Evolutionary conservation across 306 rosid genomes (phyloP).

Genomic region (Elaeagnus macrophylla): DNA sequence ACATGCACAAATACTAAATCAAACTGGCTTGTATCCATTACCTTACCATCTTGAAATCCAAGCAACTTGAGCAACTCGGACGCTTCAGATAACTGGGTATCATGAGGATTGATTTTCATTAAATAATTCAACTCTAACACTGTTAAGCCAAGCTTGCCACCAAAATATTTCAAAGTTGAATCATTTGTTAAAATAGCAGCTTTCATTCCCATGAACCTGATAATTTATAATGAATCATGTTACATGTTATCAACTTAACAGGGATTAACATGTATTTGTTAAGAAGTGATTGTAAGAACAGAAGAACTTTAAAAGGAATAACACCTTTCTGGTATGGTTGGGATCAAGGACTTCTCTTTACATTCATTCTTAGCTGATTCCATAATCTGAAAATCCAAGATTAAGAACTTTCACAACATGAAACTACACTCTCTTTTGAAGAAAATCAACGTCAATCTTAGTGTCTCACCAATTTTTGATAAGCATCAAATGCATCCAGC

Average conservation of each 20-base stretch:
- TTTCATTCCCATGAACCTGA: constrained; percentile 96
- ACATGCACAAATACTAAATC: constrained; percentile 73
- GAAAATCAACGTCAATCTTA: background rate
- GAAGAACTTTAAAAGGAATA: constrained; percentile 4
- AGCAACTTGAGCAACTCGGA: constrained; percentile 57
- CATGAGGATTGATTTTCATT: constrained; percentile 3
- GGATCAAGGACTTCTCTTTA: constrained; percentile 22
- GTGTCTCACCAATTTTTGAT: constrained; percentile 30
- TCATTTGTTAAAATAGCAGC: constrained; percentile 59
- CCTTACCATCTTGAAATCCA: constrained; percentile 69
- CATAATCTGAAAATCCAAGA: constrained; percentile 36
- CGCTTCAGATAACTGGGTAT: constrained; percentile 25
- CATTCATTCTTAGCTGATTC: constrained; percentile 17
- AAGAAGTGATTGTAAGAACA: constrained; percentile 6
- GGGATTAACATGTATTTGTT: background rate
- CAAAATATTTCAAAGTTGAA: constrained; percentile 51
- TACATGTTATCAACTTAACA: constrained; percentile 5
- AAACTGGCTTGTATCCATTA: constrained; percentile 36
- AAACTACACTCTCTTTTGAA: background rate
- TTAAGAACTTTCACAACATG: constrained; percentile 1
- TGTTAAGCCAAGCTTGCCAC: constrained; percentile 52
- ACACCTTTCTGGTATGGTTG: constrained; percentile 68
- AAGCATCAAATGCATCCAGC: constrained; percentile 50
- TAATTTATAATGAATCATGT: constrained; percentile 17
- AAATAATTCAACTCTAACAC: constrained; percentile 41